Evolutionary conservation across 768 basidiomycete genomes (phyloP).

Genomic region (Leccinum disarticulatum): DNA sequence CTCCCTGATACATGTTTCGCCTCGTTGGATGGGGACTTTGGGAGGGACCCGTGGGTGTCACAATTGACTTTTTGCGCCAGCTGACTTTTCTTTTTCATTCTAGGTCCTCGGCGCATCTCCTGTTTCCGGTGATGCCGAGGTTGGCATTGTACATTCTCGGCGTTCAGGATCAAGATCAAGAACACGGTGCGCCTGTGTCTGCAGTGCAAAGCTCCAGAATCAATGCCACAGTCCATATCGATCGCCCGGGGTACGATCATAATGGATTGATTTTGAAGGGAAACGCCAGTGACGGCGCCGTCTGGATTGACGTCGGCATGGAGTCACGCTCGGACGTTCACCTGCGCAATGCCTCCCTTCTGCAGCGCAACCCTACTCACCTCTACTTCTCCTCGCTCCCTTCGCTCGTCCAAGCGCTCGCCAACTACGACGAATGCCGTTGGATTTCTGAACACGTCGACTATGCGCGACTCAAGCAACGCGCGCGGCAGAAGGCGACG

Average conservation of each 20-base stretch:
- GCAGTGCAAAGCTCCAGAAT: conserved; percentile 2
- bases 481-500: conserved; percentile 56
- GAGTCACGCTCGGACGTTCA: conserved; percentile 59
- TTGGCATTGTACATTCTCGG: conserved; percentile 55
- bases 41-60: conserved; percentile 28
- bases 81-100: conserved; percentile 1
- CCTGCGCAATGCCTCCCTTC: conserved; percentile 57
- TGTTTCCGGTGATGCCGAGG: conserved; percentile 57
- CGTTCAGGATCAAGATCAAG: conserved; percentile 19
- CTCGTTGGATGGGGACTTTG: conserved; percentile 50
- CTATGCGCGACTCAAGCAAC: conserved; percentile 54
- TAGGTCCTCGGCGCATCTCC: conserved; percentile 48
- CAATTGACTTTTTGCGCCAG: background rate
- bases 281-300: conserved; percentile 7
- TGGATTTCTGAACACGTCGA: conserved; percentile 54
- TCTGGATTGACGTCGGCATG: conserved; percentile 47
- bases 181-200: conserved; percentile 9
- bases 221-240: background rate
- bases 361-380: conserved; percentile 49
- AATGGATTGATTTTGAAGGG: too few species aligned
- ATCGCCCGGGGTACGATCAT: conserved; percentile 1
- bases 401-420: conserved; percentile 50
- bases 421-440: conserved; percentile 57
- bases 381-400: conserved; percentile 56
- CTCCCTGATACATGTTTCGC: conserved; percentile 55